phyloP scores from a whole-genome alignment of 1,284 basidiomycete genomes.

The Trichosporon ovoides region DNA sequence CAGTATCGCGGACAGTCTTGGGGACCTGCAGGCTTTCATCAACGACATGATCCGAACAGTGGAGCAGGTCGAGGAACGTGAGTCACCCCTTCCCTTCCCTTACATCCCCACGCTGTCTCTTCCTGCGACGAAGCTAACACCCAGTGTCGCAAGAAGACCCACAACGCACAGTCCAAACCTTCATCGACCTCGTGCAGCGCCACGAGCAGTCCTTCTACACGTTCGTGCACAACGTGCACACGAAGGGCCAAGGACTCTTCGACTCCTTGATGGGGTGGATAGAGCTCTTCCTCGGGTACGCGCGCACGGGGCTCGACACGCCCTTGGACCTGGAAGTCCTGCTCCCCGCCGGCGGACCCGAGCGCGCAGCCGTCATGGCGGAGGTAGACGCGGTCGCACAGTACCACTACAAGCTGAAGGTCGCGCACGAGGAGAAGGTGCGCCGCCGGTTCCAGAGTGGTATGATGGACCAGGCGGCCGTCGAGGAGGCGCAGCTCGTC shows the following conservation, averaged over 20 bases:
- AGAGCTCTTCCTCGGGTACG: constrained; percentile 85
- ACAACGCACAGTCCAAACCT: constrained; percentile 79
- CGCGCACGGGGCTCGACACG: constrained; percentile 74
- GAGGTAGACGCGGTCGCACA: constrained; percentile 81
- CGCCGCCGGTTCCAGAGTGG: constrained; percentile 62
- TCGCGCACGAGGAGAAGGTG: constrained; percentile 82
- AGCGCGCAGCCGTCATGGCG: constrained; percentile 66
- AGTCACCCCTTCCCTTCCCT: constrained; percentile 44
- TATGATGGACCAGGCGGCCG: constrained; percentile 57
- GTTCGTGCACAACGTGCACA: constrained; percentile 98
- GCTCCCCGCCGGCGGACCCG: constrained; percentile 70
- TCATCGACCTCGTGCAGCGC: constrained; percentile 86
- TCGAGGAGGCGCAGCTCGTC: constrained; percentile 71
- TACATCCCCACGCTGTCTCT: too few species aligned
- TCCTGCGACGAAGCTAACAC: background rate
- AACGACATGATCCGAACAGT: constrained; percentile 94
- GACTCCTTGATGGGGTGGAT: constrained; percentile 95
- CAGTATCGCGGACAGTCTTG: constrained; percentile 88
- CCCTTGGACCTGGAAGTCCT: constrained; percentile 75
- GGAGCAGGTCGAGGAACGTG: constrained; percentile 82
- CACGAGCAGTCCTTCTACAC: constrained; percentile 94
- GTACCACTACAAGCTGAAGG: constrained; percentile 88
- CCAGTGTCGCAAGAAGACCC: constrained; percentile 79
- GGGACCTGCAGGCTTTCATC: constrained; percentile 89
- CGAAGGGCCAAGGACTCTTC: constrained; percentile 92